Percentiles rank a stretch among this genome's conserved stretches.
These are phyloP conservation scores for Haplosporangium gracile DNA, from an alignment of 192 early-diverging fungal genomes.

Conservation along the genomic window DNA sequence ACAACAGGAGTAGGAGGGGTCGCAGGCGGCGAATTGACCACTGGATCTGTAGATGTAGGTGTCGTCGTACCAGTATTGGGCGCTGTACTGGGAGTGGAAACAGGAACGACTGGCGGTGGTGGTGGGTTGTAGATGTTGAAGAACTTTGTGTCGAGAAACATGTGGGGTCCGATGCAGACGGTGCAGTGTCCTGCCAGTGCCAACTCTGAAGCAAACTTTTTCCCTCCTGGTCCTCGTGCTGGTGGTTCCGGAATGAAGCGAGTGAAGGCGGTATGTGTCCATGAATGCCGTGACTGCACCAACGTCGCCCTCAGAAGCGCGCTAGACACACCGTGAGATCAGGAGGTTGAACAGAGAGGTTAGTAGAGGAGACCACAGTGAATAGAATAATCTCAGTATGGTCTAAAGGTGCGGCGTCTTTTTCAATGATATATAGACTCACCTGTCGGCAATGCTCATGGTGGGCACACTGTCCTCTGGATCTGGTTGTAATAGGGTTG, in stretches of 20 bases:
- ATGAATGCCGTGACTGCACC: conserved; percentile 29
- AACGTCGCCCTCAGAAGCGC: conserved; percentile 37
- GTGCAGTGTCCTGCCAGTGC: conserved; percentile 30
- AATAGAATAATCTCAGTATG: neutral
- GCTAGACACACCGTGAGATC: conserved; percentile 12
- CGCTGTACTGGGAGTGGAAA: neutral
- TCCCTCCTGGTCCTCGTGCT: conserved; percentile 36
- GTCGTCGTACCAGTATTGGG: conserved; percentile 7
- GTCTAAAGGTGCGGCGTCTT: neutral
- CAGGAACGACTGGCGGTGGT: neutral
- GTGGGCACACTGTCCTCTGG: conserved; percentile 23
- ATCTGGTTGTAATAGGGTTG: conserved; percentile 29
- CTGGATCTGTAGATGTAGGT: conserved; percentile 7
- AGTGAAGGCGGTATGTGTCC: conserved; percentile 44
- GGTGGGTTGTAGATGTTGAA: conserved; percentile 39
- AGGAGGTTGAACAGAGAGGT: neutral
- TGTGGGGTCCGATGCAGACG: conserved; percentile 51
- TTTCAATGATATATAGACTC: conserved; percentile 2
- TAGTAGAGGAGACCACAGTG: neutral
- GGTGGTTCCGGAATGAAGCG: conserved; percentile 42
- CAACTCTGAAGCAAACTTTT: conserved; percentile 39
- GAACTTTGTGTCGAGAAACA: conserved; percentile 47
- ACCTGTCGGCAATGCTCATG: conserved; percentile 51
- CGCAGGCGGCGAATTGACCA: neutral
- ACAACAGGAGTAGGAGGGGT: conserved; percentile 7